Conservation (phyloP, 106 monocot species). For the Allium fistulosum region DNA sequence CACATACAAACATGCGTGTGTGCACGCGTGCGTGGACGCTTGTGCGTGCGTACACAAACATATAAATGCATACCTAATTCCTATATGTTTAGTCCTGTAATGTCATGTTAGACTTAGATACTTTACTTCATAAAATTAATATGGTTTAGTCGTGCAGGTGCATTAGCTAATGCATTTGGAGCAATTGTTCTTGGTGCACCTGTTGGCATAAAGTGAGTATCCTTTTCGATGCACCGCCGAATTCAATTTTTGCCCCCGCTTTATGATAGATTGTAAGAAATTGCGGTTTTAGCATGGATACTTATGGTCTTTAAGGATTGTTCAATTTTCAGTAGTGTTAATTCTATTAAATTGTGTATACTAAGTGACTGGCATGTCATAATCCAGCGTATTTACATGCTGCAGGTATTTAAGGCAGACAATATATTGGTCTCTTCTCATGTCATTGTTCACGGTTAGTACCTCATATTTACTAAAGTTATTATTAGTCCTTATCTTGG, state of each 20-base stretch:
- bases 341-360: too few species aligned
- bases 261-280: not conserved
- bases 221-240: not conserved
- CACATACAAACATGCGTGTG: too few species aligned
- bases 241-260: not conserved
- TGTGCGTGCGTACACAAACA: too few species aligned
- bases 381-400: too few species aligned
- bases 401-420: slow-evolving; percentile 41
- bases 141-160: slow-evolving; percentile 28
- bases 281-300: not conserved
- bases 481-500: not conserved
- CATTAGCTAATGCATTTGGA: slow-evolving; percentile 65
- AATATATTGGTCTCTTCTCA: slow-evolving; percentile 58
- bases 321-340: too few species aligned
- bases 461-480: not conserved
- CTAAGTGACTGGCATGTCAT: too few species aligned
- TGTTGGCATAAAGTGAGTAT: slow-evolving; percentile 33
- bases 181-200: slow-evolving; percentile 72
- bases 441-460: slow-evolving; percentile 71
- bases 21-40: too few species aligned
- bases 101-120: too few species aligned
- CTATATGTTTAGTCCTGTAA: too few species aligned
- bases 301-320: not conserved
- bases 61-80: too few species aligned
- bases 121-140: not conserved